These are phyloP conservation scores for Backusella macrospora DNA, from an alignment of 192 early-diverging fungal genomes.

Conservation along the genomic window DNA sequence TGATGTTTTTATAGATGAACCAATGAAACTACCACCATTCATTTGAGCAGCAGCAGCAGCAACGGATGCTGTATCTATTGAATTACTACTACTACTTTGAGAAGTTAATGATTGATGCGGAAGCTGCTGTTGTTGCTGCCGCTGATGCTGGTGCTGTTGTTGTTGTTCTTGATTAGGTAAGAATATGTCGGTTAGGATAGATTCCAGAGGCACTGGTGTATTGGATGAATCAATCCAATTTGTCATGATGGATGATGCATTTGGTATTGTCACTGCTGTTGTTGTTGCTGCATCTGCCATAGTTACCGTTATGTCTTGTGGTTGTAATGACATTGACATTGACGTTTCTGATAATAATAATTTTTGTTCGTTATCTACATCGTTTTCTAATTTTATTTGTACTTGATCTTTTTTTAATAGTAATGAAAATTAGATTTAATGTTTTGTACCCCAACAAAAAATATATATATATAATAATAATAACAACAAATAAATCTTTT, in stretches of 20 bases:
- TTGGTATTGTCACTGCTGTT: background rate
- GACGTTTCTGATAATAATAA: background rate
- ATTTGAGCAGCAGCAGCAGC: slow-evolving; percentile 26
- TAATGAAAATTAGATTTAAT: background rate
- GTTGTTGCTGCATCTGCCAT: background rate
- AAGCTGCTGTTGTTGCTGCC: no score
- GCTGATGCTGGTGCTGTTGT: no score
- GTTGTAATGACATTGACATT: background rate
- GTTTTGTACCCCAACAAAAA: background rate
- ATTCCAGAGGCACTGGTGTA: background rate
- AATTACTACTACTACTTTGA: background rate
- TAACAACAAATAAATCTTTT: no score
- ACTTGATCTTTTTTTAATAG: background rate
- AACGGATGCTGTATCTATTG: slow-evolving; percentile 21
- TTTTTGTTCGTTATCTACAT: background rate
- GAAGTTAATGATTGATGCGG: background rate
- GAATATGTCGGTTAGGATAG: slow-evolving; percentile 10
- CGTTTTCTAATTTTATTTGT: background rate
- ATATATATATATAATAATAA: background rate
- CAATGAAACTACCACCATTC: slow-evolving; percentile 29
- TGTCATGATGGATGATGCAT: background rate
- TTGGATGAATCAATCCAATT: background rate
- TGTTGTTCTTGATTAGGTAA: slow-evolving; percentile 12
- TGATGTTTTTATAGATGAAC: slow-evolving; percentile 21
- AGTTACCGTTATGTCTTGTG: background rate